Evolutionary conservation across 345 rosid species (phyloP).

Genomic region (Trapa incisa): DNA sequence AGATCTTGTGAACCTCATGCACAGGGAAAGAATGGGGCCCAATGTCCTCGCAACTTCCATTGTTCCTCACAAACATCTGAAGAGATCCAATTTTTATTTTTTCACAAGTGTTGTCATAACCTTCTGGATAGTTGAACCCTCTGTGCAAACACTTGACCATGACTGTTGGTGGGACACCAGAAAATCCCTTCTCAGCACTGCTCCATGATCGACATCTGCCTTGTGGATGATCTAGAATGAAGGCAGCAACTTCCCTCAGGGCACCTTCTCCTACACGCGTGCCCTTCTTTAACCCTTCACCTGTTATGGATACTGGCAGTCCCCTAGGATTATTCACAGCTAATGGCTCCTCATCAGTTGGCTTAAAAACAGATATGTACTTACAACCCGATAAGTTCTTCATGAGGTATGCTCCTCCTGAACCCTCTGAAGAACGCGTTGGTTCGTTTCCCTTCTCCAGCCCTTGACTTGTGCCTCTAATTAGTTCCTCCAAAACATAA

Average conservation of each 20-base stretch:
- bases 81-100: conserved; percentile 65
- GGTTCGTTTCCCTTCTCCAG: conserved; percentile 54
- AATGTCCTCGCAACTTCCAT: conserved; percentile 86
- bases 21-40: conserved; percentile 61
- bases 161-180: conserved; percentile 78
- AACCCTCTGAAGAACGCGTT: conserved; percentile 54
- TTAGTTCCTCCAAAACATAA: conserved; percentile 33
- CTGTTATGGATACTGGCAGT: conserved; percentile 41
- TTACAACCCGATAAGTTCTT: conserved; percentile 51
- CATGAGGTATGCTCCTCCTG: conserved; percentile 87
- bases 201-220: conserved; percentile 22
- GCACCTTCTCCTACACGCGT: conserved; percentile 78
- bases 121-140: conserved; percentile 56
- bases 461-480: conserved; percentile 52
- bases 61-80: conserved; percentile 63
- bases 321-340: conserved; percentile 72
- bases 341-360: conserved; percentile 84
- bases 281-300: conserved; percentile 86
- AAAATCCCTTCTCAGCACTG: conserved; percentile 41
- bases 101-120: conserved; percentile 26
- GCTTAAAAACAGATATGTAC: conserved; percentile 67
- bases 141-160: conserved; percentile 73
- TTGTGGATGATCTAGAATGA: conserved; percentile 62
- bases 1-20: conserved; percentile 76
- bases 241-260: conserved; percentile 80